A percentile compares a stretch with the other conserved stretches of the same genome.
phyloP scores from a whole-genome alignment of 768 basidiomycete genomes.

The Russula dissimulans region DNA sequence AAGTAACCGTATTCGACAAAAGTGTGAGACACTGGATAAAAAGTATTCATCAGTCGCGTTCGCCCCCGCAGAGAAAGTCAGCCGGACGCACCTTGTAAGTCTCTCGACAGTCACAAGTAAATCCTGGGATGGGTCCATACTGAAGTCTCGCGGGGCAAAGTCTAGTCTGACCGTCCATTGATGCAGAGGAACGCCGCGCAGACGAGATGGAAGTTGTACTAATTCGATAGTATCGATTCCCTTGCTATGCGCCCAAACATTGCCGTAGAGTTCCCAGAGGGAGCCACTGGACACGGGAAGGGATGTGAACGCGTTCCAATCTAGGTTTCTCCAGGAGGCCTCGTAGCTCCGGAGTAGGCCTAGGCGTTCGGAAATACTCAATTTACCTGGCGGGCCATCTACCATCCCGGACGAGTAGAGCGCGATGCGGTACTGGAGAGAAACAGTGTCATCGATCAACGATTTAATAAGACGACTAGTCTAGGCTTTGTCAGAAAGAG shows the following conservation, averaged over 20 bases:
- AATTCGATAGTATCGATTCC: neutral
- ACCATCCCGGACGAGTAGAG: conserved; percentile 8
- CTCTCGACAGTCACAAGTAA: conserved; percentile 13
- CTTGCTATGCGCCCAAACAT: conserved; percentile 11
- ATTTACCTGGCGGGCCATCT: conserved; percentile 5
- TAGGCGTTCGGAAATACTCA: conserved; percentile 3
- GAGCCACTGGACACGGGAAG: neutral
- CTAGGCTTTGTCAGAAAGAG: conserved; percentile 1
- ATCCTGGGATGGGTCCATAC: conserved; percentile 19
- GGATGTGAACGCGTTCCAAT: conserved; percentile 1
- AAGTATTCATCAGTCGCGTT: neutral
- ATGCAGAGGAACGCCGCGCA: conserved; percentile 14
- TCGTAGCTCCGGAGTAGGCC: conserved; percentile 1
- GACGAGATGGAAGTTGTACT: conserved; percentile 15
- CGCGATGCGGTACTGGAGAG: conserved; percentile 13
- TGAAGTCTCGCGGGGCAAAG: conserved; percentile 12
- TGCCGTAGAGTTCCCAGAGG: conserved; percentile 19
- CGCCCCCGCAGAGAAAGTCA: neutral
- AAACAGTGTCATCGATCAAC: conserved; percentile 1
- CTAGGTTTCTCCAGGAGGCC: conserved; percentile 9
- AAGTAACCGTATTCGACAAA: conserved; percentile 6
- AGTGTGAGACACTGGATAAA: neutral
- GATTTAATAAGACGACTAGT: conserved; percentile 4
- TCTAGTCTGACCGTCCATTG: conserved; percentile 12
- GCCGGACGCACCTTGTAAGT: conserved; percentile 24